Evolutionary conservation across 2,329 filamentous ascomycete genomes (phyloP), one percentile per base, ranked within the genome.

Genomic region (Aureobasidium sp.): DNA sequence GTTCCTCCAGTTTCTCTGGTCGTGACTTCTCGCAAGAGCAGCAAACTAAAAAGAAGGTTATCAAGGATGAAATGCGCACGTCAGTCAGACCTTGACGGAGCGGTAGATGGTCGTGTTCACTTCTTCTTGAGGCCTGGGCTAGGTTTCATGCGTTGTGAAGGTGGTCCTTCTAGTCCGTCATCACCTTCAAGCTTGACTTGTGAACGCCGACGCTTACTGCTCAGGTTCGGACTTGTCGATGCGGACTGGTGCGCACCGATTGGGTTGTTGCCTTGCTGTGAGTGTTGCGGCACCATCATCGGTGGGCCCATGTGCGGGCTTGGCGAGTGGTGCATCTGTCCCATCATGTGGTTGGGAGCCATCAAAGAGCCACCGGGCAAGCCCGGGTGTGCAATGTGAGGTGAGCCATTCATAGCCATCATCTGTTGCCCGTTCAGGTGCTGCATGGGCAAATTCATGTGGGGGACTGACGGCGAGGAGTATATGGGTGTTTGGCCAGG

Each of bases 151-250:
- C 60, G 49, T 42, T 61, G 60, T 44, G 39, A 35, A 37, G 49
- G 48, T 14, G 60, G 60, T 40, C 56, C 65, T 29, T 68, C 69
- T 24, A 71, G 73, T 9, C 72, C 75, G 48, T 83, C 82, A 50
- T 85, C 82, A 42, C 73, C 77, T 67, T 85, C 83, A 59, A 80
- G 73, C 70, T 86, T 86, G 62, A 85, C 82, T 15, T 80, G 80
- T 71, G 84, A 86, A 29, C 79, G 73, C 63, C 84, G 76, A 63
- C 84, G 79, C 72, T 87, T 87, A 68, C 79, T 79, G 67, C 75
- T 80, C 47, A 84, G 79, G 66, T 83, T 85, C 2, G 84, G 84
- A 66, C 84, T 86, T 5, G 84, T 85, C 66, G 83, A 86, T 35
- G 83, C 82, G 67, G 82, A 85, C n/a, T 42, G 45, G 11, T 45